Conservation (phyloP, 2,329 filamentous ascomycete species). For the Fusarium burgessii region DNA sequence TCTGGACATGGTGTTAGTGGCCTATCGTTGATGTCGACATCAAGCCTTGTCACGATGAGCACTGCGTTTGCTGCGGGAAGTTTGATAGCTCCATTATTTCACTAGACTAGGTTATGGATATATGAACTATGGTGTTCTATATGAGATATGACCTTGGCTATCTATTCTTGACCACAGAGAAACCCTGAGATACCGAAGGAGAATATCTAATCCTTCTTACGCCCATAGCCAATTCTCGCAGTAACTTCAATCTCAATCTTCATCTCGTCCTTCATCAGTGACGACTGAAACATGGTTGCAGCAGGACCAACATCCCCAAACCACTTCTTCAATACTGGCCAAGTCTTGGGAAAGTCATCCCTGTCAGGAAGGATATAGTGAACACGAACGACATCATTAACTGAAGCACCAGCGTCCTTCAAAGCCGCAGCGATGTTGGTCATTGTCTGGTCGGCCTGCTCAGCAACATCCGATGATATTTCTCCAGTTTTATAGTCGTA, state of each 20-base stretch:
- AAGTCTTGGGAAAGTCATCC: conserved; percentile 60
- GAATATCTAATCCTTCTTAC: not conserved
- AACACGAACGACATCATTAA: conserved; percentile 64
- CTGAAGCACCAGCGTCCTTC: conserved; percentile 55
- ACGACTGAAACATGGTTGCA: conserved; percentile 65
- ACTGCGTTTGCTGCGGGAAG: conserved; percentile 67
- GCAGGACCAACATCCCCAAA: conserved; percentile 63
- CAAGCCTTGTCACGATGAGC: conserved; percentile 71
- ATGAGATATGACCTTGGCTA: not conserved
- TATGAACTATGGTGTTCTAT: not conserved
- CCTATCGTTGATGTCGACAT: conserved; percentile 69
- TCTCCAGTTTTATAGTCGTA: conserved; percentile 63
- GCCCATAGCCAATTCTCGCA: conserved; percentile 49
- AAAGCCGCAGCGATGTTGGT: conserved; percentile 61
- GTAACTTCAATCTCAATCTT: conserved; percentile 60
- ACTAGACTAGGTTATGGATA: conserved; percentile 27
- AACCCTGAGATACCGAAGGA: not conserved
- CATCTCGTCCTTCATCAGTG: conserved; percentile 63
- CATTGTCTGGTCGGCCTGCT: conserved; percentile 64
- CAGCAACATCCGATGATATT: conserved; percentile 59
- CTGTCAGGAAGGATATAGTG: conserved; percentile 64
- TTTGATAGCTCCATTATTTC: conserved; percentile 45
- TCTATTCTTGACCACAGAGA: not conserved
- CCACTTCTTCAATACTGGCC: conserved; percentile 63
- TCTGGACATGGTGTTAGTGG: conserved; percentile 78